A percentile compares a stretch with the other conserved stretches of the same genome.
Evolutionary conservation across 805 yeast species (phyloP).

Genomic region (Wickerhamia fluorescens): DNA sequence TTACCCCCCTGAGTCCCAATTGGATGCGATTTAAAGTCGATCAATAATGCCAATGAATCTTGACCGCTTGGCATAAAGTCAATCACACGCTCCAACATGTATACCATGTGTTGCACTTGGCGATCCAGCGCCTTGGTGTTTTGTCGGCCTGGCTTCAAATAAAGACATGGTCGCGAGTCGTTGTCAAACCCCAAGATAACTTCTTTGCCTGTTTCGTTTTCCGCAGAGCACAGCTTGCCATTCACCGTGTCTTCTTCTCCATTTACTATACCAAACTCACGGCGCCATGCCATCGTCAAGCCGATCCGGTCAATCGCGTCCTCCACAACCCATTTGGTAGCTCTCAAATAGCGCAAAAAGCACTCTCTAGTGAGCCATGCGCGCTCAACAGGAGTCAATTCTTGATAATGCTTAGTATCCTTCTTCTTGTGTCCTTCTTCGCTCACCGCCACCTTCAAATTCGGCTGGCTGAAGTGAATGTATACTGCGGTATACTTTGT

Average conservation of each 20-base stretch:
- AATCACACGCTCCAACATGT: slow-evolving; percentile 49
- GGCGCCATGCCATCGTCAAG: slow-evolving; percentile 47
- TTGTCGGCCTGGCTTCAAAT: slow-evolving; percentile 47
- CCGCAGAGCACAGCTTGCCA: slow-evolving; percentile 38
- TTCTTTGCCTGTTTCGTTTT: slow-evolving; percentile 49
- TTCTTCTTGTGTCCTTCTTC: slow-evolving; percentile 42
- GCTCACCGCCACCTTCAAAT: slow-evolving; percentile 40
- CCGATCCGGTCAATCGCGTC: slow-evolving; percentile 39
- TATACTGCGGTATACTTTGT: slow-evolving; percentile 57
- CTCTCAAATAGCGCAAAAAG: slow-evolving; percentile 43
- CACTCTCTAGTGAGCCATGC: slow-evolving; percentile 49
- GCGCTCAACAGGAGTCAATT: slow-evolving; percentile 21
- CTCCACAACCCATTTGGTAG: slow-evolving; percentile 43
- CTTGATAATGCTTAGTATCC: slow-evolving; percentile 22
- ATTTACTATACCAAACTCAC: slow-evolving; percentile 41
- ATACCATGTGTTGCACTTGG: slow-evolving; percentile 52
- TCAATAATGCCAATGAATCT: slow-evolving; percentile 46
- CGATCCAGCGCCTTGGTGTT: slow-evolving; percentile 45
- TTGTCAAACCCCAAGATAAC: slow-evolving; percentile 48
- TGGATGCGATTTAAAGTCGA: slow-evolving; percentile 57
- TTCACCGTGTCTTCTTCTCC: slow-evolving; percentile 28
- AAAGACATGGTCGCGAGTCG: slow-evolving; percentile 47
- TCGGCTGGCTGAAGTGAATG: slow-evolving; percentile 48
- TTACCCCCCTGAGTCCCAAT: slow-evolving; percentile 35
- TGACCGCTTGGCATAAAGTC: slow-evolving; percentile 54